These are phyloP conservation scores for Eucalyptus marginata DNA, from an alignment of 345 rosid species.

Conservation along the genomic window DNA sequence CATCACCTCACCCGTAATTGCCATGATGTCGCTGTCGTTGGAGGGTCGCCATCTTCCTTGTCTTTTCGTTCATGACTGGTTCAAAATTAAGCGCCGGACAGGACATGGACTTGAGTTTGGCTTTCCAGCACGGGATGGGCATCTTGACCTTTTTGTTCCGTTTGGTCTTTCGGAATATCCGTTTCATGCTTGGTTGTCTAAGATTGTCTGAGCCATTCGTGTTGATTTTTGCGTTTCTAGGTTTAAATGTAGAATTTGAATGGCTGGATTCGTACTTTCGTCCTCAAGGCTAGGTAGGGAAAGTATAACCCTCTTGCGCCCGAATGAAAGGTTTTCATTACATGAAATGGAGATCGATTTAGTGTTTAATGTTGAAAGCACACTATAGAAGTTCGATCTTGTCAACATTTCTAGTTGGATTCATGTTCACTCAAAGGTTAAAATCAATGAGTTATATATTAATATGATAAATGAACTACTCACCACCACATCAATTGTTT, in stretches of 20 bases:
- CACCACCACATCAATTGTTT: rapidly evolving
- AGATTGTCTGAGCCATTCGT: neutral
- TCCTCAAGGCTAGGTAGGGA: neutral
- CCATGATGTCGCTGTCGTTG: neutral
- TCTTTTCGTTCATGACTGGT: neutral
- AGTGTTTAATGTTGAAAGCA: neutral
- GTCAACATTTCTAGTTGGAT: no score
- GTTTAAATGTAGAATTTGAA: neutral
- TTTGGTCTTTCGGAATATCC: neutral
- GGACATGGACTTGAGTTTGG: neutral
- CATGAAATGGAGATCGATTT: neutral
- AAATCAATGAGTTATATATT: rapidly evolving
- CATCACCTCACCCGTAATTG: neutral
- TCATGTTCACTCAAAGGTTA: no score
- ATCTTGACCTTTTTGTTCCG: neutral
- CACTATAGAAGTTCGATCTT: no score
- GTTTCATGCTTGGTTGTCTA: neutral
- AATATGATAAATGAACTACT: no score
- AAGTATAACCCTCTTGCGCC: neutral
- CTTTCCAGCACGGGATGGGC: neutral
- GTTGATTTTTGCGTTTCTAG: neutral
- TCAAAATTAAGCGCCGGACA: neutral
- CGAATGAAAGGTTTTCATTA: neutral
- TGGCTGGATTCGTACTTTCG: neutral
- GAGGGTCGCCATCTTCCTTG: neutral